These are phyloP conservation scores for Boletus insuetus DNA, from an alignment of 768 basidiomycete genomes.

Conservation along the genomic window DNA sequence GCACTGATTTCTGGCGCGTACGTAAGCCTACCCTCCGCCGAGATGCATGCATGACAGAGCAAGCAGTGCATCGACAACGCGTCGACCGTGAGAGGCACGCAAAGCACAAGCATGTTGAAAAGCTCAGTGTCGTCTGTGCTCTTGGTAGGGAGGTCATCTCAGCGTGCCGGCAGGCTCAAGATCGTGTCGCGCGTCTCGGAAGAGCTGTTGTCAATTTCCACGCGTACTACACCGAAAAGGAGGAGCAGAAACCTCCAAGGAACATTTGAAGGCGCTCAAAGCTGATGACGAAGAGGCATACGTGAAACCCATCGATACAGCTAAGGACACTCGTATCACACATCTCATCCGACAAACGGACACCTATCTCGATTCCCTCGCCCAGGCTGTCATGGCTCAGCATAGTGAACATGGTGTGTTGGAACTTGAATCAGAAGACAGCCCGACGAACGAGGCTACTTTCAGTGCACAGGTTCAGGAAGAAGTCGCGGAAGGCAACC, in stretches of 20 bases:
- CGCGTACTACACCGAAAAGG: constrained; percentile 80
- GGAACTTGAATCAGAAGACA: constrained; percentile 62
- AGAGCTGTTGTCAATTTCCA: constrained; percentile 84
- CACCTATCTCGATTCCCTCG: constrained; percentile 89
- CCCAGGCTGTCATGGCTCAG: constrained; percentile 90
- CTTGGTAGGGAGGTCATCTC: constrained; percentile 77
- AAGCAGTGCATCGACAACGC: constrained; percentile 87
- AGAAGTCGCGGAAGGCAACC: constrained; percentile 57
- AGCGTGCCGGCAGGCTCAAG: constrained; percentile 62
- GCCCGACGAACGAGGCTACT: constrained; percentile 79
- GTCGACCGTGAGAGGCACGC: constrained; percentile 89
- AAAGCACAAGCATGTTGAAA: constrained; percentile 95
- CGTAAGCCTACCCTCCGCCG: constrained; percentile 77
- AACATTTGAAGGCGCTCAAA: constrained; percentile 96
- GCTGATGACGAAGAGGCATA: constrained; percentile 99
- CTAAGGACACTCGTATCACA: constrained; percentile 98
- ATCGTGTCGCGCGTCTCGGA: constrained; percentile 61
- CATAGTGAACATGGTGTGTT: constrained; percentile 64
- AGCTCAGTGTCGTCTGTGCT: constrained; percentile 78
- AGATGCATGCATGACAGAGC: constrained; percentile 87
- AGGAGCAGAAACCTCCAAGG: constrained; percentile 96
- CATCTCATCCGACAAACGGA: constrained; percentile 95
- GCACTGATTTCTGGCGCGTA: constrained; percentile 83
- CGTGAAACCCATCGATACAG: constrained; percentile 97
- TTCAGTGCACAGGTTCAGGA: constrained; percentile 79